Conservation (phyloP, 1,284 basidiomycete species). For the Marasmius sp. region DNA sequence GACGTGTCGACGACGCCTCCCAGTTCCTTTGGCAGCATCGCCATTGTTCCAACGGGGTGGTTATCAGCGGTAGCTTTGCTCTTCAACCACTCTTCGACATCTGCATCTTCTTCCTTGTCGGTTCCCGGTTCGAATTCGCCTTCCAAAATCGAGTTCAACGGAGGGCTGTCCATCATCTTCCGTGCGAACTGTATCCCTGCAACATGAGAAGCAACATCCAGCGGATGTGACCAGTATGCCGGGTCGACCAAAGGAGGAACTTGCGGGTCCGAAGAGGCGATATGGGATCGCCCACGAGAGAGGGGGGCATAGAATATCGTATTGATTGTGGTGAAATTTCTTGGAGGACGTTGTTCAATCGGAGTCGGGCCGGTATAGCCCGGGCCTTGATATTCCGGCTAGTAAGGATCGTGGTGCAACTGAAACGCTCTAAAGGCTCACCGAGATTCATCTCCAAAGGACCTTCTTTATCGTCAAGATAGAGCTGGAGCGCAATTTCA, state of each 20-base stretch:
- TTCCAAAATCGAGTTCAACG: conserved; percentile 21
- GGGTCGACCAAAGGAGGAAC: conserved; percentile 23
- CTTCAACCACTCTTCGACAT: conserved; percentile 25
- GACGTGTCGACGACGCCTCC: conserved; percentile 29
- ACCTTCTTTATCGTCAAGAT: conserved; percentile 21
- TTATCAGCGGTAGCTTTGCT: conserved; percentile 26
- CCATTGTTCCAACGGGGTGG: conserved; percentile 28
- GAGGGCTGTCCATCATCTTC: conserved; percentile 21
- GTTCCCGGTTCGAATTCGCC: conserved; percentile 27
- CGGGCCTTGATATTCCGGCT: conserved; percentile 8
- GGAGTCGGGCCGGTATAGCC: conserved; percentile 28
- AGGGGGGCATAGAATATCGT: conserved; percentile 29
- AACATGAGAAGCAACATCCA: conserved; percentile 23
- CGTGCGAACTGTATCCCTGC: conserved; percentile 21
- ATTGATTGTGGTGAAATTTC: conserved; percentile 29
- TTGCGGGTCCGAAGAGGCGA: conserved; percentile 22
- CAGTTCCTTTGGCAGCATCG: conserved; percentile 26
- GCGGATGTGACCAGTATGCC: conserved; percentile 27
- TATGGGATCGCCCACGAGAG: conserved; percentile 31
- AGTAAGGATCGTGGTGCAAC: not conserved
- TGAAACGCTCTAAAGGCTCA: not conserved
- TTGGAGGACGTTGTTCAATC: conserved; percentile 16
- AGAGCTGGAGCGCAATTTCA: conserved; percentile 21
- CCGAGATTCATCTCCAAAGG: conserved; percentile 29
- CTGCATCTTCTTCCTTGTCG: conserved; percentile 18